phyloP scores from a whole-genome alignment of 2,329 filamentous ascomycete species.

The Aspergillus candidus region DNA sequence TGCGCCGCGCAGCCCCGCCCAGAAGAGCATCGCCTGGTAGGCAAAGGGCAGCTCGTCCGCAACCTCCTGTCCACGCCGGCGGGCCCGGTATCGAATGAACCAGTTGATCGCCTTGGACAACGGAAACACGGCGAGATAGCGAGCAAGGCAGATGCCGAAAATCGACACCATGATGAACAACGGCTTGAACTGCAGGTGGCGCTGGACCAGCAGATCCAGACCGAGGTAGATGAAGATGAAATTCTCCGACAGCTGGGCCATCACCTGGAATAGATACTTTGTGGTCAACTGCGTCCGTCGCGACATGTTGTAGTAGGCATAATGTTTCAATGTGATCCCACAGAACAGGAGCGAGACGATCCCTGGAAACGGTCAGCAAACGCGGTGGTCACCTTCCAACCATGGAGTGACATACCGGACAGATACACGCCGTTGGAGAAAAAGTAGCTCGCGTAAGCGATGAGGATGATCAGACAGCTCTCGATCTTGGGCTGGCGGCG shows the following conservation, averaged over 20 bases:
- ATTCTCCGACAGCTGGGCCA: constrained; percentile 93
- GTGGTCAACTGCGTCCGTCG: constrained; percentile 93
- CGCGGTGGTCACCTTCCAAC: constrained; percentile 1
- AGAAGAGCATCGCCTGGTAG: constrained; percentile 99
- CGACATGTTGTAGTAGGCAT: constrained; percentile 99
- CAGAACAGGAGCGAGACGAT: constrained; percentile 97
- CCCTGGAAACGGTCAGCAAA: constrained; percentile 48
- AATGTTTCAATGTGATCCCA: constrained; percentile 96
- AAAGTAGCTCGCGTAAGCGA: constrained; percentile 95
- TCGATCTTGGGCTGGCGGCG: constrained; percentile 92
- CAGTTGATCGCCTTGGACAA: constrained; percentile 85
- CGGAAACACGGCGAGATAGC: constrained; percentile 93
- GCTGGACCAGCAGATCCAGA: constrained; percentile 88
- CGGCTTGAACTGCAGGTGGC: constrained; percentile 81
- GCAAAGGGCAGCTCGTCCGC: constrained; percentile 87
- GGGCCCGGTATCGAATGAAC: constrained; percentile 80
- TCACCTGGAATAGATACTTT: constrained; percentile 93
- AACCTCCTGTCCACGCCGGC: constrained; percentile 66
- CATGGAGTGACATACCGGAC: constrained; percentile 65
- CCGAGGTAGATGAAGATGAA: constrained; percentile 99
- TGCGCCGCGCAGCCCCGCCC: constrained; percentile 90
- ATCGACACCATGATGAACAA: constrained; percentile 92
- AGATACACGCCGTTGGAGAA: constrained; percentile 94
- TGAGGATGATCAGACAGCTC: constrained; percentile 86
- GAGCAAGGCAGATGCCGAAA: constrained; percentile 81